These are phyloP conservation scores for Apostasia shenzhenica DNA, from an alignment of 106 monocot species.

Conservation along the genomic window DNA sequence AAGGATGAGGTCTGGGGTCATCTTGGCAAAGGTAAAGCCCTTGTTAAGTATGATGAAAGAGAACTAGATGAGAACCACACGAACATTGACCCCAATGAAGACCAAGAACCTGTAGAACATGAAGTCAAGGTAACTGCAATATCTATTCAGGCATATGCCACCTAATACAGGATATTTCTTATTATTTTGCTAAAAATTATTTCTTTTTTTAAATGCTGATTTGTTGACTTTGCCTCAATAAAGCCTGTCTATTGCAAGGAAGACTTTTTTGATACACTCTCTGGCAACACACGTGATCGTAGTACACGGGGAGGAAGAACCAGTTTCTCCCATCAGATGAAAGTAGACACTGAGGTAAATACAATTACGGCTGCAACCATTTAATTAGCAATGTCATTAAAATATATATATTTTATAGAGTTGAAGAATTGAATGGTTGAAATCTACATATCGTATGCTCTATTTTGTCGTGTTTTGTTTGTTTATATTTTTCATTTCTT, in stretches of 20 bases:
- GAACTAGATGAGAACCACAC: constrained; percentile 25
- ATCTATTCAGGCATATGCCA: neutral
- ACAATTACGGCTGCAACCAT: neutral
- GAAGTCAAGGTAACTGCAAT: constrained; percentile 27
- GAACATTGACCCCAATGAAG: constrained; percentile 22
- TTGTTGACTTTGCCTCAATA: neutral
- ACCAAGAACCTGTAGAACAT: constrained; percentile 20
- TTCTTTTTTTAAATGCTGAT: neutral
- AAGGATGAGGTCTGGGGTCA: constrained; percentile 97
- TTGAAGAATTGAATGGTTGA: neutral
- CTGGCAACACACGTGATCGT: constrained; percentile 46
- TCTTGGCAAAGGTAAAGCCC: constrained; percentile 66
- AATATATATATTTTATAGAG: neutral
- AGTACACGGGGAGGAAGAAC: constrained; percentile 42
- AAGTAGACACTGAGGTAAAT: neutral
- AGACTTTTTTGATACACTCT: constrained; percentile 88
- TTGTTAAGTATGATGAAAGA: constrained; percentile 29
- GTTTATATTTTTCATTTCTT: no score
- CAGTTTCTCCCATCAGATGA: constrained; percentile 14
- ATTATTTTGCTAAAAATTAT: neutral
- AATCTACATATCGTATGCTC: no score
- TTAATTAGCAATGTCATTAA: neutral
- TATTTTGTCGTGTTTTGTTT: no score
- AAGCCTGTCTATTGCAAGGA: constrained; percentile 80
- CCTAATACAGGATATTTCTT: neutral